These are phyloP conservation scores for Fusarium fujikuroi DNA, from an alignment of 2,329 filamentous ascomycete genomes.

Conservation along the genomic window DNA sequence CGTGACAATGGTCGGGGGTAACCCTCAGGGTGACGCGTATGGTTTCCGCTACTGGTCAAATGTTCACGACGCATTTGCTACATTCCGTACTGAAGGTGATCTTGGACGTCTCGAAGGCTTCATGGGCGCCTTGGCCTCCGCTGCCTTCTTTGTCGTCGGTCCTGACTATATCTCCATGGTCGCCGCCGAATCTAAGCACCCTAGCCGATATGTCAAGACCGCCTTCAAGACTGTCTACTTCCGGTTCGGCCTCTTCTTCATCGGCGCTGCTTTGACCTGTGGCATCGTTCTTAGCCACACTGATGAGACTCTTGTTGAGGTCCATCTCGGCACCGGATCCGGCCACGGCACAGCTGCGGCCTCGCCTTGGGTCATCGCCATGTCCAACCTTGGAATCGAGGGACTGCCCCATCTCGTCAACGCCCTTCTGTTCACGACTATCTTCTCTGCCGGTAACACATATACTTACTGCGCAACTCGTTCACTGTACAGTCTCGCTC, in stretches of 20 bases:
- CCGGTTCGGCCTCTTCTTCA: conserved; percentile 77
- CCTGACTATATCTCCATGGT: conserved; percentile 41
- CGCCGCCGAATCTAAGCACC: conserved; percentile 46
- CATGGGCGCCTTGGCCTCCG: conserved; percentile 25
- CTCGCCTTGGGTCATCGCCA: conserved; percentile 38
- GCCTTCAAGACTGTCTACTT: conserved; percentile 82
- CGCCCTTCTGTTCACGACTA: conserved; percentile 55
- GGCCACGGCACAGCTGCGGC: conserved; percentile 14
- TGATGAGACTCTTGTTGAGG: conserved; percentile 13
- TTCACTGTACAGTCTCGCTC: conserved; percentile 65
- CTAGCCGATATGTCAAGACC: conserved; percentile 71
- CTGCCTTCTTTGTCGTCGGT: conserved; percentile 34
- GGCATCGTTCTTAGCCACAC: conserved; percentile 20
- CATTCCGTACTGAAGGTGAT: conserved; percentile 24
- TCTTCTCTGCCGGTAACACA: conserved; percentile 55
- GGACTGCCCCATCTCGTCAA: conserved; percentile 63
- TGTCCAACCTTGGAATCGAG: conserved; percentile 47
- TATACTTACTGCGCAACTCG: conserved; percentile 59
- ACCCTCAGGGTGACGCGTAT: conserved; percentile 31
- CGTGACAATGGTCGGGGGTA: conserved; percentile 39
- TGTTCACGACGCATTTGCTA: conserved; percentile 24
- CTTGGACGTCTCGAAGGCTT: conserved; percentile 33
- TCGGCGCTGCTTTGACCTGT: conserved; percentile 58
- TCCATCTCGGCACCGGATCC: conserved; percentile 6
- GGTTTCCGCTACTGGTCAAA: conserved; percentile 36